Conservation (phyloP, 2,329 filamentous ascomycete genomes). For the Paracoccidioides lutzii region DNA sequence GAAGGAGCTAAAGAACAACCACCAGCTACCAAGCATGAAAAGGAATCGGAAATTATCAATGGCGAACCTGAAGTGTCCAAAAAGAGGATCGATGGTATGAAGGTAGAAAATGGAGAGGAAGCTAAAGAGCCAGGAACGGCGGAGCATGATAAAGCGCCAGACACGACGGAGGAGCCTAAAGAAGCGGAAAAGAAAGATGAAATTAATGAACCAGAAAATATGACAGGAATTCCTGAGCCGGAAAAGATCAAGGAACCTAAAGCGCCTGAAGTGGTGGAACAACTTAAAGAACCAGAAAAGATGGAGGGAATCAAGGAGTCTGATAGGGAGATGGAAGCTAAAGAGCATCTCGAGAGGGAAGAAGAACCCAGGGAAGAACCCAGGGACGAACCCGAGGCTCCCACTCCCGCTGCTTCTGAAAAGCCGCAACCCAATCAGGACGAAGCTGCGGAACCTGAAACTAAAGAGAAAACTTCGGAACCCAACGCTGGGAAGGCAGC, state of each 20-base stretch:
- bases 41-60: slow-evolving; percentile 11
- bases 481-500: slow-evolving; percentile 37
- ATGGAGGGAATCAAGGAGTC: slow-evolving; percentile 3
- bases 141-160: slow-evolving; percentile 7
- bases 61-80: slow-evolving; percentile 12
- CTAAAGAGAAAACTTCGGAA: slow-evolving; percentile 4
- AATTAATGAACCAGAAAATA: background rate
- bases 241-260: slow-evolving; percentile 12
- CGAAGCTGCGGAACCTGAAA: slow-evolving; percentile 7
- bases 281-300: slow-evolving; percentile 6
- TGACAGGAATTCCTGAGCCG: background rate
- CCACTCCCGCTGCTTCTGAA: background rate
- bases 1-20: slow-evolving; percentile 2
- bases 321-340: slow-evolving; percentile 4
- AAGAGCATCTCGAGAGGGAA: background rate
- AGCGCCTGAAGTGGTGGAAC: slow-evolving; percentile 12
- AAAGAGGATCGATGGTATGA: slow-evolving; percentile 10
- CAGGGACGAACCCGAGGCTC: background rate
- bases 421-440: background rate
- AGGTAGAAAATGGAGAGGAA: slow-evolving; percentile 7
- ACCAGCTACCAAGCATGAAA: slow-evolving; percentile 9
- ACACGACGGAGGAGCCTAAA: background rate
- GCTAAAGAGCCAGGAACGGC: slow-evolving; percentile 4
- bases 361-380: background rate
- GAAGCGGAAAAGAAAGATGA: background rate